Evolutionary conservation across 1,284 basidiomycete genomes (phyloP), one percentile per base, ranked within the genome.

Genomic region (Leccinum solheimii): DNA sequence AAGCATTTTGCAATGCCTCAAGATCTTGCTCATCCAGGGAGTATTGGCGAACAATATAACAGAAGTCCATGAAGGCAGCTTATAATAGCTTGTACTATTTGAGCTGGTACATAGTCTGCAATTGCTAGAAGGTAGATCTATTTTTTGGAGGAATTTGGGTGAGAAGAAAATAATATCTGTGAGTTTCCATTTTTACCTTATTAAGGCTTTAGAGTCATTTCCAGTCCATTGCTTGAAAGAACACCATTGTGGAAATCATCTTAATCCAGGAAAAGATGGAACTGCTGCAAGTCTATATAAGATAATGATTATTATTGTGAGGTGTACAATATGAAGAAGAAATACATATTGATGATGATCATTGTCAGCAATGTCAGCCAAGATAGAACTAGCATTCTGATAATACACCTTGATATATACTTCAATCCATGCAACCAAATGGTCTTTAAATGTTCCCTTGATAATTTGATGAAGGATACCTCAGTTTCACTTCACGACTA

Each of bases 91-190:
- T 54, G 55, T 7, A 62, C 61, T 58, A 63, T 64, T 19, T 57
- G n/a, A 40, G 50, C 14, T 9, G 61, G 64, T 14, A 65, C 49
- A 54, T 63, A 43, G 13, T 53, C 64, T 30, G 23, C 65, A 7
- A 73, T 60, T 13, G 56, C 62, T 13, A 56, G 62, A 5, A 64
- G 27, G 38, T 51, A 64, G 5, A 64, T 58, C 58, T 64, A 21
- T 21, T 21, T 11, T 26, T 26, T 6, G 14, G 11, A 14, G 6
- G 7, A 7, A 7, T 27, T 26, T 40, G 9, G 14, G 27, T 40
- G 5, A 40, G 14, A 36, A 36, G 16, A n/a, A 40, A 40, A n/a
- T 40, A 3, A 40, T 16, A 5, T 16, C 16, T 16, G n/a, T 40
- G n/a, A 40, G 13, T n/a, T 40, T n/a, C 16, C 0, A 40, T 40